Conservation (phyloP, 176 grass and related monocot genomes). For the Lolium rigidum region DNA sequence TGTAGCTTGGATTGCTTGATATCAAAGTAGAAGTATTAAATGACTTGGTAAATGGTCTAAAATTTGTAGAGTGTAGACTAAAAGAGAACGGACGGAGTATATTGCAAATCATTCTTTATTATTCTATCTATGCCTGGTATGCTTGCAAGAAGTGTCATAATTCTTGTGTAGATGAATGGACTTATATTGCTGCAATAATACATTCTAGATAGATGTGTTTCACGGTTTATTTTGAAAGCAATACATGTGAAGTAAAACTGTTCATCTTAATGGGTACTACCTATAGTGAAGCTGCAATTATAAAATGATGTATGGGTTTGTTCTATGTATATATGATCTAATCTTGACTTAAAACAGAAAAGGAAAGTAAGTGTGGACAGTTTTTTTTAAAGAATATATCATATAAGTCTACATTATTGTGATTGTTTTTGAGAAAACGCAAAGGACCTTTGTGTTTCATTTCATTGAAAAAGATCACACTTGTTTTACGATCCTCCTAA, state of each 20-base stretch:
- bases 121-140: background rate
- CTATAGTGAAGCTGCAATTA: background rate
- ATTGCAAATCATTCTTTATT: background rate
- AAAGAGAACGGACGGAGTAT: background rate
- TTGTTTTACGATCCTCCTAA: too few species aligned
- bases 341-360: background rate
- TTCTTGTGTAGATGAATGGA: background rate
- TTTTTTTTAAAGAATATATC: too few species aligned
- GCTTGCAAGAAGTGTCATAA: background rate
- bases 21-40: too few species aligned
- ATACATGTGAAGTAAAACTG: background rate
- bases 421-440: too few species aligned
- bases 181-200: background rate
- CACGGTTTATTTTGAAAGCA: background rate
- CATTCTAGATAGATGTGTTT: background rate
- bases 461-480: too few species aligned
- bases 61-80: too few species aligned
- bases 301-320: background rate
- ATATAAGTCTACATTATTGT: too few species aligned
- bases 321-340: background rate
- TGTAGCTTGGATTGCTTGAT: too few species aligned
- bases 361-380: too few species aligned
- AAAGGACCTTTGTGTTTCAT: too few species aligned
- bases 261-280: background rate
- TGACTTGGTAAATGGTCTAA: too few species aligned